A percentile compares a stretch with the other conserved stretches of the same genome.
Evolutionary conservation across 2,329 filamentous ascomycete genomes (phyloP).

Genomic region (Aspergillus novofumigatus): DNA sequence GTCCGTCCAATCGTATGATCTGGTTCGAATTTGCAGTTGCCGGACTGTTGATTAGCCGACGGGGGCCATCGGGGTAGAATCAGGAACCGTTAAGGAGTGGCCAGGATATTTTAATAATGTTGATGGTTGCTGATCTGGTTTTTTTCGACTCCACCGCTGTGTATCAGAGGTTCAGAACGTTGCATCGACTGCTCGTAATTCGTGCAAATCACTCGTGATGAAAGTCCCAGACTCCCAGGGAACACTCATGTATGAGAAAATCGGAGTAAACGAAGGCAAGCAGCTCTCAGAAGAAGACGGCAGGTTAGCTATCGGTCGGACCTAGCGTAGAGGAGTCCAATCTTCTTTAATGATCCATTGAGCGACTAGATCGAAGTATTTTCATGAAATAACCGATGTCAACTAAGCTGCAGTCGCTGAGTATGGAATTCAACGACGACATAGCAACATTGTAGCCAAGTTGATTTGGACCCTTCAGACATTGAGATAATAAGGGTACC

Average conservation of each 20-base stretch:
- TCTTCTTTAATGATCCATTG: too few species aligned
- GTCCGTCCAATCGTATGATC: conserved; percentile 11
- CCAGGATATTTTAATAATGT: neutral
- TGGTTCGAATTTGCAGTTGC: conserved; percentile 1
- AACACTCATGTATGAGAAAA: neutral
- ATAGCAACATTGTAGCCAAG: neutral
- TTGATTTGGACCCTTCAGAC: neutral
- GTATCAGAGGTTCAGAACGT: conserved; percentile 13
- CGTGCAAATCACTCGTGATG: neutral
- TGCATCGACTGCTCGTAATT: conserved; percentile 12
- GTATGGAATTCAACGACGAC: neutral
- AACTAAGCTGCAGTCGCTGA: too few species aligned
- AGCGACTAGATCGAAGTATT: neutral
- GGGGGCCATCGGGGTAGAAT: conserved; percentile 8
- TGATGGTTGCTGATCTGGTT: conserved; percentile 4
- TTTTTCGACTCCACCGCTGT: neutral
- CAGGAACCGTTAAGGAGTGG: neutral
- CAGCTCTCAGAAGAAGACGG: neutral
- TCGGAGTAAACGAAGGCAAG: neutral
- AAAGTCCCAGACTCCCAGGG: neutral
- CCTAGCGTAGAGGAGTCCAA: neutral
- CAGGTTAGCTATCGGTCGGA: too few species aligned
- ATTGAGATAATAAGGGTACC: too few species aligned
- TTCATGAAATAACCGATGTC: neutral
- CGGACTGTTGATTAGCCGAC: conserved; percentile 7